Evolutionary conservation across 257 asterid genomes (phyloP), one percentile per base, ranked within the genome.

Genomic region (Coffea eugenioides): DNA sequence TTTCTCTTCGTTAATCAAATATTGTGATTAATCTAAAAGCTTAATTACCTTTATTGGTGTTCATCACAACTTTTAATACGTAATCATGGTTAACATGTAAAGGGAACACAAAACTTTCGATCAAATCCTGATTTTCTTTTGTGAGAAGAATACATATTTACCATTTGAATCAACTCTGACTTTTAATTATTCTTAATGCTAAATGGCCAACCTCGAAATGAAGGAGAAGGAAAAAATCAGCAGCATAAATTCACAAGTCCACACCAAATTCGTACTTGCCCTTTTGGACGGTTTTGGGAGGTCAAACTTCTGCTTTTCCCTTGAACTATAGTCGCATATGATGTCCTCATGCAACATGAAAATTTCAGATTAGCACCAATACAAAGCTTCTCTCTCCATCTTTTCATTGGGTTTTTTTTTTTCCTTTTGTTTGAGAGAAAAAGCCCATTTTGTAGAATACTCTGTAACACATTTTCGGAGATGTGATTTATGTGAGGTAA

Each of bases 251-350:
- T 31, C 16, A 52, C 41, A 43, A 23, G 72, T 69, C 78, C 74
- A 71, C 48, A 85, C 83, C 83, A 84, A 84, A 78, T 79, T 52
- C 13, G 36, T 51, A 84, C 83, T 84, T 71, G 79, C 84, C 74
- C 77, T 76, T 84, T 86, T 82, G 82, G 80, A 75, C 51, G 75
- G 82, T 83, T 86, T 86, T 66, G 64, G 81, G 82, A 85, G 83
- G 90, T 88, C 90, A 88, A 59, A 77, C 69, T 39, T 39, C 82
- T 77, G 81, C 78, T 75, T 56, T 39, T 74, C 78, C 10, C 36
- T 20, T 48, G 62, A 15, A 57, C 2, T 74, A 68, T 56, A 20
- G 54, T 36, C 10, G 54, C 52, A 31, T 69, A 57, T 74, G 69
- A 75, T 68, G 25, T 21, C 54, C 56, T 49, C 0, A 39, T 74